Evolutionary conservation across 768 basidiomycete genomes (phyloP).

Genomic region (Punctularia strigosozonata): DNA sequence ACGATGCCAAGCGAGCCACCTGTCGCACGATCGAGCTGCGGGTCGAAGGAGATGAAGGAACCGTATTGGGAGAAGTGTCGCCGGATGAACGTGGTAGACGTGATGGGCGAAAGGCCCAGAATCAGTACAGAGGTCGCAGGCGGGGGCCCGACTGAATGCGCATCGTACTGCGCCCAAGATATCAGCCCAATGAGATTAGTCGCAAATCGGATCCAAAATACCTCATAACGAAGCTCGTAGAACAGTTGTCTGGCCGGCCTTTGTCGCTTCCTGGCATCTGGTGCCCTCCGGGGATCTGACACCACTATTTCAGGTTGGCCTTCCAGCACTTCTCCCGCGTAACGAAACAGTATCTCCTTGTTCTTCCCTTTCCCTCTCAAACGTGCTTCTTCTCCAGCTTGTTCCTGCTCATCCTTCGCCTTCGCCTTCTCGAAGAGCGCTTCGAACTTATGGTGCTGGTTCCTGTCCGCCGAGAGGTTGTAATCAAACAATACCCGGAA

Average conservation of each 20-base stretch:
- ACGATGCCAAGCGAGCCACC: slow-evolving; percentile 79
- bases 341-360: slow-evolving; percentile 41
- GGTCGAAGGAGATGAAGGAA: slow-evolving; percentile 51
- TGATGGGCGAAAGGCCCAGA: slow-evolving; percentile 58
- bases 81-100: slow-evolving; percentile 51
- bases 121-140: slow-evolving; percentile 69
- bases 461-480: slow-evolving; percentile 34
- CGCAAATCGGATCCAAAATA: slow-evolving; percentile 13
- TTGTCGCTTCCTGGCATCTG: slow-evolving; percentile 17
- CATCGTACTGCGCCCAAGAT: slow-evolving; percentile 52
- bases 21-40: slow-evolving; percentile 68
- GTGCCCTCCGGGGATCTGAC: slow-evolving; percentile 43
- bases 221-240: slow-evolving; percentile 42
- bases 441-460: slow-evolving; percentile 26
- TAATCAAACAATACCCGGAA: slow-evolving; percentile 61
- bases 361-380: slow-evolving; percentile 56
- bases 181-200: slow-evolving; percentile 1
- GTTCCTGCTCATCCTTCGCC: slow-evolving; percentile 12
- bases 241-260: slow-evolving; percentile 26
- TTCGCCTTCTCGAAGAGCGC: slow-evolving; percentile 28
- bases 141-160: slow-evolving; percentile 55
- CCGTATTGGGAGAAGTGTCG: slow-evolving; percentile 58
- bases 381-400: slow-evolving; percentile 24
- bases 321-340: slow-evolving; percentile 42
- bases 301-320: slow-evolving; percentile 28